Evolutionary conservation across 2,329 filamentous ascomycete genomes (phyloP).

Genomic region (Apiospora malaysiana): DNA sequence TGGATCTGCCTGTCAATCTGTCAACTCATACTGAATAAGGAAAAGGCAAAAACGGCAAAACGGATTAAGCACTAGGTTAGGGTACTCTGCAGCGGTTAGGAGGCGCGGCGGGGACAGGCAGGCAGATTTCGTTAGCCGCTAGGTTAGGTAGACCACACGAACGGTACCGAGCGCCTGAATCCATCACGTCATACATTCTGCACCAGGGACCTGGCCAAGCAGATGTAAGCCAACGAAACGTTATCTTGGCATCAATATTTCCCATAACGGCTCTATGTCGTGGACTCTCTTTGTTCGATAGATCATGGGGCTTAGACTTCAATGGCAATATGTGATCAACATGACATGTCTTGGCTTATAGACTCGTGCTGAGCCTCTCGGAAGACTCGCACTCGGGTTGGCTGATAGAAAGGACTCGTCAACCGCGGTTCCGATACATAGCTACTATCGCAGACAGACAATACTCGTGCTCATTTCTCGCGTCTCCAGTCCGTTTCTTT

Average conservation of each 20-base stretch:
- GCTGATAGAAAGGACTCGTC: not conserved
- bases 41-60: not conserved
- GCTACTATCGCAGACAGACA: not conserved
- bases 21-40: too few relatives aligned
- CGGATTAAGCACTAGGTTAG: not conserved
- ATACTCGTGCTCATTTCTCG: too few relatives aligned
- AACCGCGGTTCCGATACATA: not conserved
- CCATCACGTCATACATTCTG: slow-evolving; percentile 26
- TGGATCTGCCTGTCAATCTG: too few relatives aligned
- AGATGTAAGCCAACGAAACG: not conserved
- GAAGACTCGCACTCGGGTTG: not conserved
- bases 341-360: not conserved
- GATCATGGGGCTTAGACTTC: not conserved
- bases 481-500: too few relatives aligned
- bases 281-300: not conserved
- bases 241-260: not conserved
- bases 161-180: not conserved
- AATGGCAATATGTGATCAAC: not conserved
- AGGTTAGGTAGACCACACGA: not conserved
- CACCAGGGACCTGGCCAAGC: not conserved
- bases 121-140: not conserved
- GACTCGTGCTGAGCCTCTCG: not conserved
- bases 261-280: not conserved
- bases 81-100: not conserved
- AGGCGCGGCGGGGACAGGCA: not conserved